Evolutionary conservation across 1,284 basidiomycete genomes (phyloP), one percentile per base, ranked within the genome.

Genomic region (Ustilago curta): DNA sequence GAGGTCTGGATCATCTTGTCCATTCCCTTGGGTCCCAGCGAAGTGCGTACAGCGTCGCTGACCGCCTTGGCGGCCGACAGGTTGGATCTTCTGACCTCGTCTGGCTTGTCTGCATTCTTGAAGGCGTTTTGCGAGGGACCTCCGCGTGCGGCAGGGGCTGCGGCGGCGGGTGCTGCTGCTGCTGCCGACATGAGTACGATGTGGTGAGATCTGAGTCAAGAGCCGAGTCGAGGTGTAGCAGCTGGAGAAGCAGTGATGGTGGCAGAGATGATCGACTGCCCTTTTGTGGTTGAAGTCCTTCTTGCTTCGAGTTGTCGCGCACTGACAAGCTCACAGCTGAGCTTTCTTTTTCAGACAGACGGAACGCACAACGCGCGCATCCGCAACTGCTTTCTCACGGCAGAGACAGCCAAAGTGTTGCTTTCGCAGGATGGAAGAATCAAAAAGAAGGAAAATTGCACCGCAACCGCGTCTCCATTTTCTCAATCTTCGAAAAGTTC

Each of bases 1-100:
- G 93, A 87, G 6, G 96, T 99, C 90, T 97, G 95, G 85, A 99
- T 99, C 95, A 97, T 97, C 88, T 97, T 98, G 88, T 99, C 97
- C 97, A 99, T 99, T 77, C 97, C 97, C 86, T 93, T 91, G 49
- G 97, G 97, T 19, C 97, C 97, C 74, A 99, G 87, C 55, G 95
- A 97, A 54, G 97, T 99, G 82, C 97, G 89, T 39, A 99, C 94
- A 56, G 95, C 96, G 87, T 98, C 96, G 80, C 94, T 95, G 81
- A 99, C 97, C 37, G 97, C 96, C 97, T 83, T 82, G 43, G 83
- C 80, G 21, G 80, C 79, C 21, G 64, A 66, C 18, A 83, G 62
- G 63, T 83, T 83, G 53, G 75, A 84, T 61, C 83, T 76, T 27
- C 84, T 62, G 43, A 85, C 84, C 64, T 85, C 84, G 62, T 84